Evolutionary conservation across 2,329 filamentous ascomycete species (phyloP).

Genomic region (Diaporthe longicolla): DNA sequence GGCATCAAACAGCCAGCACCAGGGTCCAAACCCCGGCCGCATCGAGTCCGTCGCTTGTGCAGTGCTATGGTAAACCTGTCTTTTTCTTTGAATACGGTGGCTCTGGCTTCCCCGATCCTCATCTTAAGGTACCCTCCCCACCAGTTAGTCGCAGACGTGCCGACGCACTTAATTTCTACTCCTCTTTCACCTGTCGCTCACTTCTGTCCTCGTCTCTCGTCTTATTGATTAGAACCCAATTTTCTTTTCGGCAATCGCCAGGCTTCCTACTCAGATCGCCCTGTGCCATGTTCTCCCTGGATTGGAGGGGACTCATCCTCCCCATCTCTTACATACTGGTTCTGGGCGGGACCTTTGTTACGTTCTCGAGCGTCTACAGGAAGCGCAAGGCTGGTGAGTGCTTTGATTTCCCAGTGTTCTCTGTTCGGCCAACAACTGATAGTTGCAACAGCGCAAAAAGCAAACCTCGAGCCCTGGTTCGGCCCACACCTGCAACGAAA

Average conservation of each 20-base stretch:
- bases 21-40: slow-evolving; percentile 24
- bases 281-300: slow-evolving; percentile 66
- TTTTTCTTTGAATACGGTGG: slow-evolving; percentile 30
- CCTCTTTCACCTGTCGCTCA: slow-evolving; percentile 14
- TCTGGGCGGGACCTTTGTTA: slow-evolving; percentile 88
- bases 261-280: neutral
- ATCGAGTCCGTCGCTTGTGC: neutral
- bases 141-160: slow-evolving; percentile 13
- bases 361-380: slow-evolving; percentile 93
- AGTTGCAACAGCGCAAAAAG: slow-evolving; percentile 74
- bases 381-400: slow-evolving; percentile 86
- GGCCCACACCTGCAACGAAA: slow-evolving; percentile 91
- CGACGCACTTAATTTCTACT: slow-evolving; percentile 15
- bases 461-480: slow-evolving; percentile 95
- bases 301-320: slow-evolving; percentile 89
- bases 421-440: neutral
- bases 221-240: too few relatives aligned
- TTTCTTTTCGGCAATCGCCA: neutral
- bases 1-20: slow-evolving; percentile 21
- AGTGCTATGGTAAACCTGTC: slow-evolving; percentile 37
- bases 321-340: slow-evolving; percentile 92
- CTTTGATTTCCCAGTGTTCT: neutral
- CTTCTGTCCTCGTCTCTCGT: slow-evolving; percentile 4
- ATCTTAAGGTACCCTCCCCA: neutral
- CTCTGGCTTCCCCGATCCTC: neutral